A percentile compares a stretch with the other conserved stretches of the same genome.
phyloP scores from a whole-genome alignment of 139 green algal species.

The Tetradesmus lagerheimii region DNA sequence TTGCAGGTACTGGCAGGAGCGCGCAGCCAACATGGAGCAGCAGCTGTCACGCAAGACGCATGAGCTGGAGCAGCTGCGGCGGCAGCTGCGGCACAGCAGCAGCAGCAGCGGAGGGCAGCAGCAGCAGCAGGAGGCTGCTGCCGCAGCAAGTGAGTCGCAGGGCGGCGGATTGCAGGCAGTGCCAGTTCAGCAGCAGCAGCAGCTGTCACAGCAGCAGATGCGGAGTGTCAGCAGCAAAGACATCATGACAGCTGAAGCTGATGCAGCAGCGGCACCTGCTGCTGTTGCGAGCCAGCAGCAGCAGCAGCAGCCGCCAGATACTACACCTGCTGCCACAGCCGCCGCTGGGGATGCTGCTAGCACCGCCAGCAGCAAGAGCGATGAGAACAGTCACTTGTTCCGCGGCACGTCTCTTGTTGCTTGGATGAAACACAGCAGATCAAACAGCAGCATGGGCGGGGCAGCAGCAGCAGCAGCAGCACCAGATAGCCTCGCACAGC shows the following conservation, averaged over 20 bases:
- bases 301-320: not conserved
- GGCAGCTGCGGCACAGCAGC: not conserved
- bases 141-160: not conserved
- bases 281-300: not conserved
- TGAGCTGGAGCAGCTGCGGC: conserved; percentile 39
- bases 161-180: not conserved
- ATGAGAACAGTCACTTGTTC: not conserved
- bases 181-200: not conserved
- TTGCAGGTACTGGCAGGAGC: conserved; percentile 31
- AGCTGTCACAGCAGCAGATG: not conserved
- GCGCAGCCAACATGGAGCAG: conserved; percentile 25
- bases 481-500: not conserved
- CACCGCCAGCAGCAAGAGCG: not conserved
- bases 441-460: not conserved
- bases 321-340: not conserved
- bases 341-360: not conserved
- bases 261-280: not conserved
- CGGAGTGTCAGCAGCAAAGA: not conserved
- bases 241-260: not conserved
- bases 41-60: conserved; percentile 26
- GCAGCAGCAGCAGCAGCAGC: not conserved
- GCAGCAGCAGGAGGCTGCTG: conserved; percentile 16
- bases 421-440: not conserved
- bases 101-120: not conserved
- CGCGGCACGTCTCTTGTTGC: not conserved